phyloP scores from a whole-genome alignment of 2,329 filamentous ascomycete species.

The Cladosporium sp. region DNA sequence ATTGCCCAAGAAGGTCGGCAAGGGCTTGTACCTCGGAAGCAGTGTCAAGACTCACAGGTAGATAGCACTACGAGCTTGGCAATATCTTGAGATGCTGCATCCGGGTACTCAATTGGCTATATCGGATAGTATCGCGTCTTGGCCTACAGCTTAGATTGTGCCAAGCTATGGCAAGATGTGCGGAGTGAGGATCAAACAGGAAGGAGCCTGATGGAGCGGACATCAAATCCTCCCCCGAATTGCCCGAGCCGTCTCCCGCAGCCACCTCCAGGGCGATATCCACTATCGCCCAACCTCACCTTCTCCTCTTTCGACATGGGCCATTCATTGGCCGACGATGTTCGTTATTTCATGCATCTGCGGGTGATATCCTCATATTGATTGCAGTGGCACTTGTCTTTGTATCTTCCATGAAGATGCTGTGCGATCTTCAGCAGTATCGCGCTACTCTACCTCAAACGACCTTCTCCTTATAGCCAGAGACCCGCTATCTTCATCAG shows the following conservation, averaged over 20 bases:
- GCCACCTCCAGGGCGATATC: background rate
- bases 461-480: background rate
- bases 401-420: background rate
- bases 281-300: constrained; percentile 1
- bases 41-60: background rate
- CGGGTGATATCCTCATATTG: background rate
- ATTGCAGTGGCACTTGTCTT: background rate
- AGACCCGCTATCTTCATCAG: background rate
- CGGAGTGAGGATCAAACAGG: constrained; percentile 12
- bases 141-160: constrained; percentile 6
- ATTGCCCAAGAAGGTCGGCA: background rate
- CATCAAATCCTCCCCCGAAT: constrained; percentile 4
- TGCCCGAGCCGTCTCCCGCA: constrained; percentile 9
- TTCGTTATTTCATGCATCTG: background rate
- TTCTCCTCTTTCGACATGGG: background rate
- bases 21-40: constrained; percentile 12
- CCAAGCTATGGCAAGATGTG: constrained; percentile 9
- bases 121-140: background rate
- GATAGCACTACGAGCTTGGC: constrained; percentile 8
- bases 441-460: background rate
- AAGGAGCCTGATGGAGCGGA: background rate
- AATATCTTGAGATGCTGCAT: constrained; percentile 1
- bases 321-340: background rate
- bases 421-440: background rate
- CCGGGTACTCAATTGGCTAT: background rate